These are phyloP conservation scores for Fusarium palustre DNA, from an alignment of 2,329 filamentous ascomycete genomes.

Conservation along the genomic window DNA sequence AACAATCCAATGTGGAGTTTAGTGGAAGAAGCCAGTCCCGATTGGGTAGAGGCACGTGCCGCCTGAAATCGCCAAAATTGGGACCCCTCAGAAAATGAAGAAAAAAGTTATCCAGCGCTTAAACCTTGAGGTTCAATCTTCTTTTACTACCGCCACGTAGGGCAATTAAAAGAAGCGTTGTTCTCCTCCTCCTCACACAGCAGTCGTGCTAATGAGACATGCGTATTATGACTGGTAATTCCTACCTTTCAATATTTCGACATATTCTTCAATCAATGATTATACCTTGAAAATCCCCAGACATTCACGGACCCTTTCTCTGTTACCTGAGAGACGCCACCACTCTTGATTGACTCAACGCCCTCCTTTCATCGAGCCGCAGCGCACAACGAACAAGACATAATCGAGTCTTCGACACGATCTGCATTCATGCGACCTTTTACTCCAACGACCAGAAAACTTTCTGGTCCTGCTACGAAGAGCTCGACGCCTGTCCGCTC, in stretches of 20 bases:
- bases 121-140: conserved; percentile 26
- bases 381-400: conserved; percentile 26
- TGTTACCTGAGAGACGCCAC: conserved; percentile 48
- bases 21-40: not conserved
- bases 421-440: conserved; percentile 46
- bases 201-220: conserved; percentile 26
- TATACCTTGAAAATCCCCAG: conserved; percentile 36
- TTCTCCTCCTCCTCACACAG: conserved; percentile 14
- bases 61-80: conserved; percentile 42
- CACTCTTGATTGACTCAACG: conserved; percentile 23
- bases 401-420: conserved; percentile 15
- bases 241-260: conserved; percentile 33
- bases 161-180: conserved; percentile 1
- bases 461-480: conserved; percentile 51
- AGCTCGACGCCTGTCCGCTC: conserved; percentile 62
- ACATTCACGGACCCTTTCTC: conserved; percentile 16
- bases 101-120: conserved; percentile 43
- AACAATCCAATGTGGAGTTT: conserved; percentile 24
- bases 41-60: conserved; percentile 47
- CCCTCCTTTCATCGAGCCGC: conserved; percentile 11
- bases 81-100: conserved; percentile 40
- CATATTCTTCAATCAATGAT: conserved; percentile 43
- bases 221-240: conserved; percentile 47
- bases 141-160: conserved; percentile 24
- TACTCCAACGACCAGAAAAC: conserved; percentile 51